These are phyloP conservation scores for Alternaria gaisen DNA, from an alignment of 2,329 filamentous ascomycete species.

Conservation along the genomic window DNA sequence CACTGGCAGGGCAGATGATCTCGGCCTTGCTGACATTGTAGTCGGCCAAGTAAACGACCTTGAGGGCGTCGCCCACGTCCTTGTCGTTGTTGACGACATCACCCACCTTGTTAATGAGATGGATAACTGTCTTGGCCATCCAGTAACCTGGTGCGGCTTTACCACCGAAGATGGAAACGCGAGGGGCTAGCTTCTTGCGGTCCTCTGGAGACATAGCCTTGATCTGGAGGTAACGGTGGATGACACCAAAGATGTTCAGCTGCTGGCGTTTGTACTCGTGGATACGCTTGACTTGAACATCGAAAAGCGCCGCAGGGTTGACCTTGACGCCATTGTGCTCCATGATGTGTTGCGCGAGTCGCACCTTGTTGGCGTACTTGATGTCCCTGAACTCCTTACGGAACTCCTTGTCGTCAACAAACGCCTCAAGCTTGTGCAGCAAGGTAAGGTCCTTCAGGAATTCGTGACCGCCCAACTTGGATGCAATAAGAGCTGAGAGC, in stretches of 20 bases:
- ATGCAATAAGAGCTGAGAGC: conserved; percentile 89
- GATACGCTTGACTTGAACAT: conserved; percentile 98
- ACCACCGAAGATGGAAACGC: conserved; percentile 95
- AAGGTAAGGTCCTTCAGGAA: conserved; percentile 92
- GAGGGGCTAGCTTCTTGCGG: conserved; percentile 83
- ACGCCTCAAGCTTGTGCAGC: conserved; percentile 85
- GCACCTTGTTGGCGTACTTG: conserved; percentile 95
- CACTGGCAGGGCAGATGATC: conserved; percentile 92
- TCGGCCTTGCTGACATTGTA: conserved; percentile 99
- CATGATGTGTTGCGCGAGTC: conserved; percentile 91
- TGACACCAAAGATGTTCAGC: conserved; percentile 98
- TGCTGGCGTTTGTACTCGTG: conserved; percentile 99
- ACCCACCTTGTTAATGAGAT: conserved; percentile 92
- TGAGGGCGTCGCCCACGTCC: conserved; percentile 91
- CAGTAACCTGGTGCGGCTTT: conserved; percentile 98
- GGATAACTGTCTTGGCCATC: conserved; percentile 99
- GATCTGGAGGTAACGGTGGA: conserved; percentile 89
- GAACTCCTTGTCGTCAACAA: conserved; percentile 85
- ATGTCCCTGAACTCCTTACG: conserved; percentile 95
- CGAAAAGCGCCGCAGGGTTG: conserved; percentile 88
- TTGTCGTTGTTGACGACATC: conserved; percentile 89
- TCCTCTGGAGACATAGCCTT: conserved; percentile 86
- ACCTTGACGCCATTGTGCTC: conserved; percentile 79
- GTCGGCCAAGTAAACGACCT: conserved; percentile 96
- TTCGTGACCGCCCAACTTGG: conserved; percentile 81